Conservation (phyloP, 495 filamentous ascomycete genomes). For the Podospora bellae-mahoneyi region DNA sequence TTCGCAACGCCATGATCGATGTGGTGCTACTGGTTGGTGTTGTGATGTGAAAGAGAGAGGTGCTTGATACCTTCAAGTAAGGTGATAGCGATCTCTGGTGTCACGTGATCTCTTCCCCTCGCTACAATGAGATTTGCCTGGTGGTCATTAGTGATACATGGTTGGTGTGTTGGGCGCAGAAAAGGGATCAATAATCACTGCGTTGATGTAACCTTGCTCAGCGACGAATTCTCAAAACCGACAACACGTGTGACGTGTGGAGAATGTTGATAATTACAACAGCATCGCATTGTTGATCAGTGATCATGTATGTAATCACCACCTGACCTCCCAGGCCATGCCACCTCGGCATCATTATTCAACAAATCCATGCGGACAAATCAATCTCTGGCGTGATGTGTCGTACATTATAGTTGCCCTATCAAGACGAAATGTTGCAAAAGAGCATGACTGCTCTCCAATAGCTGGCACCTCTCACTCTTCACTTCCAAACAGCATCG, state of each 20-base stretch:
- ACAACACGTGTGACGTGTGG: conserved; percentile 25
- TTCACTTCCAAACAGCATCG: background rate
- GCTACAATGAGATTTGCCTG: background rate
- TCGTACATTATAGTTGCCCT: too few species aligned
- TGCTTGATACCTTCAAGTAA: too few species aligned
- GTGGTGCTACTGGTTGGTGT: conserved; percentile 3
- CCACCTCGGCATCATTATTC: background rate
- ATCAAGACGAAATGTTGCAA: too few species aligned
- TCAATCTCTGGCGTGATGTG: background rate
- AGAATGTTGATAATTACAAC: conserved; percentile 32
- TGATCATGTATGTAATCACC: conserved; percentile 11
- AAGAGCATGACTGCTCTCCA: too few species aligned
- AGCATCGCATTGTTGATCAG: conserved; percentile 1
- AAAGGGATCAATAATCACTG: background rate
- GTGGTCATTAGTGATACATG: background rate
- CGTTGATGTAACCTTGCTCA: background rate
- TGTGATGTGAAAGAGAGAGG: background rate
- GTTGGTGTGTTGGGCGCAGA: background rate
- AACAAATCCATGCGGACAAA: background rate
- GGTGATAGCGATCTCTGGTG: background rate
- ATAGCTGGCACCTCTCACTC: too few species aligned
- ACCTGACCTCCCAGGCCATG: background rate
- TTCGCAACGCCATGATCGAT: conserved; percentile 5
- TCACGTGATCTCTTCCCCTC: background rate
- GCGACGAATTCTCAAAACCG: conserved; percentile 27